Conservation (phyloP, 2,329 filamentous ascomycete genomes). For the Bretziella fagacearum region DNA sequence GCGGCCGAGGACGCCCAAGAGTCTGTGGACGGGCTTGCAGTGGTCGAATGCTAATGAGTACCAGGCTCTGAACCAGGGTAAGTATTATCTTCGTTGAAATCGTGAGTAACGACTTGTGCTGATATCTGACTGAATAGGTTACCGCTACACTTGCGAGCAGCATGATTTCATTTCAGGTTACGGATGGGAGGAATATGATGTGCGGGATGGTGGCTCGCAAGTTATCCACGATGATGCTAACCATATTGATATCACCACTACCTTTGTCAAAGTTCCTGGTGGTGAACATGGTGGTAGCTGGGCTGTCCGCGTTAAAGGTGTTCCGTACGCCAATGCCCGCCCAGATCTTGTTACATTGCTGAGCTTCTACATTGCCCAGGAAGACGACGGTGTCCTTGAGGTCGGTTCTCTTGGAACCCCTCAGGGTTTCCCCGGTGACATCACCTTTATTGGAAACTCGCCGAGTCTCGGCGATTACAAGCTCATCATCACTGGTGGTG, state of each 20-base stretch:
- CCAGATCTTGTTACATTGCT: slow-evolving; percentile 55
- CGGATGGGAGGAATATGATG: slow-evolving; percentile 95
- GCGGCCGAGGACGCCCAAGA: slow-evolving; percentile 63
- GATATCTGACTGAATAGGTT: too few relatives aligned
- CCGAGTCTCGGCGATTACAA: slow-evolving; percentile 62
- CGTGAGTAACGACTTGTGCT: too few relatives aligned
- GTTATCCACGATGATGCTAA: slow-evolving; percentile 84
- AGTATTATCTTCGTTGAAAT: too few relatives aligned
- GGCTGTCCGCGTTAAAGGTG: slow-evolving; percentile 75
- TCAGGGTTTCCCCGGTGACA: slow-evolving; percentile 37
- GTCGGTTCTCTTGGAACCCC: slow-evolving; percentile 30
- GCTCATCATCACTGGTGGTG: slow-evolving; percentile 57
- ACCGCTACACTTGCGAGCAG: slow-evolving; percentile 85
- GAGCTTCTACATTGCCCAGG: slow-evolving; percentile 66
- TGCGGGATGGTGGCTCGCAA: slow-evolving; percentile 70
- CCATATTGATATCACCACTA: slow-evolving; percentile 74
- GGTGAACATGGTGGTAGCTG: slow-evolving; percentile 77
- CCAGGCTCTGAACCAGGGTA: slow-evolving; percentile 58
- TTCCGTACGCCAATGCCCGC: slow-evolving; percentile 51
- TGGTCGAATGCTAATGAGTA: slow-evolving; percentile 80
- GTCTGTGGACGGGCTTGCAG: slow-evolving; percentile 65
- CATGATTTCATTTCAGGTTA: slow-evolving; percentile 87
- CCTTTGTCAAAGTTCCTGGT: slow-evolving; percentile 83
- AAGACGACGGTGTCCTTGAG: slow-evolving; percentile 51
- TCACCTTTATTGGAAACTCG: slow-evolving; percentile 55